A percentile compares a stretch with the other conserved stretches of the same genome.
phyloP scores from a whole-genome alignment of 371 early-diverging fungal genomes.

The Mucor ambiguus region DNA sequence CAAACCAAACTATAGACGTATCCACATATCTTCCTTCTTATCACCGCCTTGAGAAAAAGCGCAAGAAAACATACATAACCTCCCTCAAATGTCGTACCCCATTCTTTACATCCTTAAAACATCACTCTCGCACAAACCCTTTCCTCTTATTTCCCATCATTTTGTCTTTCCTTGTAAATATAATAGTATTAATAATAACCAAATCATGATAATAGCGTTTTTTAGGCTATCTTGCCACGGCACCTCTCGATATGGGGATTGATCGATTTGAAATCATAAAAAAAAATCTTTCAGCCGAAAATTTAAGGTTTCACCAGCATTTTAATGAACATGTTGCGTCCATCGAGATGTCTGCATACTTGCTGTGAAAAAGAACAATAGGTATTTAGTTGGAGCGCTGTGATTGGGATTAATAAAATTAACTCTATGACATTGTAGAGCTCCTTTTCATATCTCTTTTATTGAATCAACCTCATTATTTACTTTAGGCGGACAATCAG shows the following conservation, averaged over 20 bases:
- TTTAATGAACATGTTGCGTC: neutral
- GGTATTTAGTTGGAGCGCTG: neutral
- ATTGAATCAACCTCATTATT: neutral
- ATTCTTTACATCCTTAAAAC: neutral
- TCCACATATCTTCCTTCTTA: slow-evolving; percentile 26
- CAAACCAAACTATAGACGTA: slow-evolving; percentile 20
- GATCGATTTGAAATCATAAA: neutral
- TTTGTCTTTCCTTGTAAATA: neutral
- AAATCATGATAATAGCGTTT: neutral
- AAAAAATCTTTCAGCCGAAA: neutral
- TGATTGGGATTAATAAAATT: neutral
- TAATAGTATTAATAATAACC: neutral
- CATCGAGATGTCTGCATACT: neutral
- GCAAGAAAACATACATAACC: neutral
- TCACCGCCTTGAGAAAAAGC: slow-evolving; percentile 5
- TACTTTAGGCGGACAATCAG: neutral
- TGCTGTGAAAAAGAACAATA: neutral
- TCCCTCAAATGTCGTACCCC: neutral
- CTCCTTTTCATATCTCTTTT: neutral
- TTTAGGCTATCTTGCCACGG: no score
- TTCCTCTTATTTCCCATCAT: neutral
- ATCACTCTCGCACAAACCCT: neutral
- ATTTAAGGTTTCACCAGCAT: neutral
- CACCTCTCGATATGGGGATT: neutral
- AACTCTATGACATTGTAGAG: neutral